phyloP scores from a whole-genome alignment of 1,284 basidiomycete genomes.

The Hypsizygus ulmarius region DNA sequence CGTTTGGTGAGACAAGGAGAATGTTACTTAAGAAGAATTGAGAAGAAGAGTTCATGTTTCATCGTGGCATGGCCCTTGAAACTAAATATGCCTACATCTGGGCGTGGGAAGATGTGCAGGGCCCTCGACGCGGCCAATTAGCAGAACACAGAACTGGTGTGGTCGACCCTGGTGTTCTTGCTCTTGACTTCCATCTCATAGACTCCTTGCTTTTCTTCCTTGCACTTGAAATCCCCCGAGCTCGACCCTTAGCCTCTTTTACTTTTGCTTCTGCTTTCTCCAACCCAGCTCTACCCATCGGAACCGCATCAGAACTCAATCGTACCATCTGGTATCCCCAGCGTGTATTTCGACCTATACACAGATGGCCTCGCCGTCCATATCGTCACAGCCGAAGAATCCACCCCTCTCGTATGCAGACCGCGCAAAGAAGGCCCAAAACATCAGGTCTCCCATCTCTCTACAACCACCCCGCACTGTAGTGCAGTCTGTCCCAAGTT shows the following conservation, averaged over 20 bases:
- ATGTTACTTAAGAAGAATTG: too few relatives aligned
- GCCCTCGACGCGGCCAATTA: background rate
- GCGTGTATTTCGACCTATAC: conserved; percentile 7
- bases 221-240: background rate
- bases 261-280: background rate
- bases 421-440: conserved; percentile 48
- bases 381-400: conserved; percentile 19
- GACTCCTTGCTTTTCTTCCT: background rate
- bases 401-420: conserved; percentile 56
- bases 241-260: background rate
- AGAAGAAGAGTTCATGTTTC: too few relatives aligned
- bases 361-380: conserved; percentile 23
- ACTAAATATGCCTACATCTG: background rate
- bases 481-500: conserved; percentile 11
- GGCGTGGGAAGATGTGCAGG: conserved; percentile 5
- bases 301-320: conserved; percentile 14
- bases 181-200: background rate
- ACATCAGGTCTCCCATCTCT: conserved; percentile 25
- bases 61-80: too few relatives aligned
- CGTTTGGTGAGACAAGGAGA: too few relatives aligned
- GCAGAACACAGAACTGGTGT: background rate
- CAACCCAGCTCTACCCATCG: conserved; percentile 2
- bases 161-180: background rate
- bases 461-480: conserved; percentile 1
- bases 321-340: conserved; percentile 9